Percentiles rank a stretch among this genome's conserved stretches.
Evolutionary conservation across 768 basidiomycete genomes (phyloP).

Genomic region (Suillus subaureus): DNA sequence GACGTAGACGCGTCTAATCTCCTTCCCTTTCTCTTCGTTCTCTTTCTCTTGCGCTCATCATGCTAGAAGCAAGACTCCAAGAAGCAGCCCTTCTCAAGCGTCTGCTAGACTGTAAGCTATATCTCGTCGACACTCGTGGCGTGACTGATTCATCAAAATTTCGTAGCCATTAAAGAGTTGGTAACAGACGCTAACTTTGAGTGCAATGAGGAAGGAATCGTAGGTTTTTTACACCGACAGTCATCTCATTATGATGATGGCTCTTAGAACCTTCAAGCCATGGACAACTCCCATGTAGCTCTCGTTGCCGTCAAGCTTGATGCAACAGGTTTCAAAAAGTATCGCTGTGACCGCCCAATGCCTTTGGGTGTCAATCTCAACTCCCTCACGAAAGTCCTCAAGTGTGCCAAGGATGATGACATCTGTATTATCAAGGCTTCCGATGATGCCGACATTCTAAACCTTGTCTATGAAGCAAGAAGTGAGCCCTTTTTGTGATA

Average conservation of each 20-base stretch:
- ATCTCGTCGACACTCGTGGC: constrained; percentile 10
- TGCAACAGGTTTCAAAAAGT: constrained; percentile 78
- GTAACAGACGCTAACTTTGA: constrained; percentile 98
- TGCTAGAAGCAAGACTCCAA: constrained; percentile 90
- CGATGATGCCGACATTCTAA: constrained; percentile 88
- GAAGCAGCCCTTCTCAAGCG: constrained; percentile 91
- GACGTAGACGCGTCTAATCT: constrained; percentile 31
- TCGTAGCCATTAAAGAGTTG: constrained; percentile 91
- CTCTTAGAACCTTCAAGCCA: constrained; percentile 84
- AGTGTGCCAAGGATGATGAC: constrained; percentile 97
- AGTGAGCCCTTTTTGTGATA: constrained; percentile 50
- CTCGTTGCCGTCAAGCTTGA: constrained; percentile 88
- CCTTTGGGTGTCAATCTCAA: constrained; percentile 86
- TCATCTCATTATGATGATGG: neutral
- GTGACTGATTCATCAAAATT: neutral
- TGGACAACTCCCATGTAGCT: constrained; percentile 99
- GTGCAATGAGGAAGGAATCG: constrained; percentile 94
- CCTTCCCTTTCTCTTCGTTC: constrained; percentile 16
- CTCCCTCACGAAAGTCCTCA: constrained; percentile 92
- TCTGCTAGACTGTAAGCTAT: constrained; percentile 82
- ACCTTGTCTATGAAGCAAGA: constrained; percentile 87
- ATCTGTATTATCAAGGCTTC: constrained; percentile 86
- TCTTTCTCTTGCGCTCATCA: constrained; percentile 32
- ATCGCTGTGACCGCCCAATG: constrained; percentile 95
- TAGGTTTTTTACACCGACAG: constrained; percentile 34